Evolutionary conservation across 352 stramenopile species (phyloP), one percentile per base, ranked within the genome.

Genomic region (Phytophthora tentaculata): DNA sequence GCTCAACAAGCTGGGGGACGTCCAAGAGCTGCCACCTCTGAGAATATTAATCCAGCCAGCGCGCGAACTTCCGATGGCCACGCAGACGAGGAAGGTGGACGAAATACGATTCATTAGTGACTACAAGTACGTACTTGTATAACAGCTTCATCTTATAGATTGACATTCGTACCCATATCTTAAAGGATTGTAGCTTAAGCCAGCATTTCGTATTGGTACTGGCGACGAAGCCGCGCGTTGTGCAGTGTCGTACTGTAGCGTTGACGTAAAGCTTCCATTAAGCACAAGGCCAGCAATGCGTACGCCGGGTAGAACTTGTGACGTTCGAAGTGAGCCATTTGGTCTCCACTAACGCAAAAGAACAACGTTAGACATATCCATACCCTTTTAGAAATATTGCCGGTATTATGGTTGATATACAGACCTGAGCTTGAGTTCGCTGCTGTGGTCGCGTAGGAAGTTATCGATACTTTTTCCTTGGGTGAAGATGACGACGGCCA

Each of bases 261-360:
- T 73, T 89, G 88, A 59, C 86, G 84, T n/a, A 92, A 47, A 37
- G 87, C 71, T 72, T 94, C 86, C 86, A 94, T 92, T 7, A 67
- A 67, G 41, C 89, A 91, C 10, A 92, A 60, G 0, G 60, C 80
- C 6, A 94, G 56, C 62, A 94, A 64, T n/a, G 84, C 48, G 58
- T 92, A 94, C 35, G 83, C 84, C 13, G 83, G 86, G 20, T 90
- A 72, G 57, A 87, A 92, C 64, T 92, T 92, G 77, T 89, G 84
- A 39, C 71, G 50, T 55, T 92, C 80, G 39, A 90, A 85, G 12
- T 76, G 73, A 0, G 68, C 56, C n/a, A 94, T 67, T 59, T 92
- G 5, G 60, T 82, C 62, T 1, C 16, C 67, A 64, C 71, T 73
- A 53, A 52, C 29, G 13, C 39, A 16, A 13, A 35, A 53, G 14